Conservation (phyloP, 2,329 filamentous ascomycete species). For the Septoria petroselini region DNA sequence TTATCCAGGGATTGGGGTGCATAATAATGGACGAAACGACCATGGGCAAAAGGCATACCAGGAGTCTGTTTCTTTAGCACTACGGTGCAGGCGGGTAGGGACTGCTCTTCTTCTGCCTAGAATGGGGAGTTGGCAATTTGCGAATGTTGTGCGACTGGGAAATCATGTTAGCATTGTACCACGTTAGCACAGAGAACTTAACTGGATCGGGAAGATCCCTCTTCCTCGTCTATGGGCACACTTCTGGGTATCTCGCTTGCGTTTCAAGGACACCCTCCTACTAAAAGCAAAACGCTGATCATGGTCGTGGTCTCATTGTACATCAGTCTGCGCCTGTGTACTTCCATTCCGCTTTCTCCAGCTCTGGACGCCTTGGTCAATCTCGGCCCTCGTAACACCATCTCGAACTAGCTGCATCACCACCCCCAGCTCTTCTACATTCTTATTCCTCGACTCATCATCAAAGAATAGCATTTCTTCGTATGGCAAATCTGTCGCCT, state of each 20-base stretch:
- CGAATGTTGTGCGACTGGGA: too few relatives aligned
- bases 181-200: too few relatives aligned
- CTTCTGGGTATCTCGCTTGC: too few relatives aligned
- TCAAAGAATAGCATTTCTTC: slow-evolving; percentile 95
- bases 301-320: neutral
- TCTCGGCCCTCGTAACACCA: slow-evolving; percentile 70
- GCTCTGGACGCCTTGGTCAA: slow-evolving; percentile 73
- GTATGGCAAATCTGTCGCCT: slow-evolving; percentile 67
- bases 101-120: neutral
- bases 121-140: neutral
- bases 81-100: neutral
- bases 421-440: slow-evolving; percentile 76
- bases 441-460: slow-evolving; percentile 80
- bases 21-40: neutral
- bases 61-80: slow-evolving; percentile 1
- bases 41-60: neutral
- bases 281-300: neutral
- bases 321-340: slow-evolving; percentile 27
- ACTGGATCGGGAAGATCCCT: too few relatives aligned
- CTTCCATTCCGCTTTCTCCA: slow-evolving; percentile 73
- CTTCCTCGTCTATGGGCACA: too few relatives aligned
- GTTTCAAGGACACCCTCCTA: neutral
- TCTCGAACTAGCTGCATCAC: slow-evolving; percentile 80
- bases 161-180: too few relatives aligned
- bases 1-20: neutral